Conservation (phyloP, 2,329 filamentous ascomycete genomes). For the Plenodomus lindquistii region DNA sequence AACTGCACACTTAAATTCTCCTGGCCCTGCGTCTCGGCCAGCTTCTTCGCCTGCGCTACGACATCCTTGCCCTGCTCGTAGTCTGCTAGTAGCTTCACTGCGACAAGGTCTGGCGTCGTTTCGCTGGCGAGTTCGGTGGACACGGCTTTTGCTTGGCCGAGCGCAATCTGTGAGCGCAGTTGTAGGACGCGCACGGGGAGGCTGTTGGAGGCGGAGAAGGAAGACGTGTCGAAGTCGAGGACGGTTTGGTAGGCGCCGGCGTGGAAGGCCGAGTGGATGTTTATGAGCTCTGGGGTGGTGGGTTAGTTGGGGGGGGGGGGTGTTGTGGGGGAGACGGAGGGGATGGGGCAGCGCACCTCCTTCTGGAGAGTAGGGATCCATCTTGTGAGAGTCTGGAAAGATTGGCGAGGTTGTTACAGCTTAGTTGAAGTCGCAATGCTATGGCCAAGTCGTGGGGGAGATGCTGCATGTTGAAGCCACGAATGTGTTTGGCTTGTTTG, state of each 20-base stretch:
- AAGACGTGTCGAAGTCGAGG: conserved; percentile 79
- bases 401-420: not conserved
- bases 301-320: conserved; percentile 16
- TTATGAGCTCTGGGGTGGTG: conserved; percentile 60
- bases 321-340: not conserved
- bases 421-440: not conserved
- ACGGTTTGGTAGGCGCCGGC: conserved; percentile 85
- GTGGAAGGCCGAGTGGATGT: conserved; percentile 69
- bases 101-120: conserved; percentile 70
- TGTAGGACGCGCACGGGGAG: conserved; percentile 76
- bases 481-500: conserved; percentile 39
- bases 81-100: conserved; percentile 76
- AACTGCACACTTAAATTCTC: conserved; percentile 78
- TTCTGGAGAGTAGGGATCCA: conserved; percentile 66
- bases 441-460: conserved; percentile 11
- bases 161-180: conserved; percentile 80
- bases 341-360: conserved; percentile 53
- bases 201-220: conserved; percentile 77
- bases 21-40: conserved; percentile 69
- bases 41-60: conserved; percentile 66
- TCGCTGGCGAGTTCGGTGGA: conserved; percentile 68
- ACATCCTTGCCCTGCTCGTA: conserved; percentile 50
- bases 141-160: conserved; percentile 76
- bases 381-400: conserved; percentile 14
- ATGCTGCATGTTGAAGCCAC: conserved; percentile 31